phyloP scores from a whole-genome alignment of 768 basidiomycete species.

The Pulveroboletus frians region DNA sequence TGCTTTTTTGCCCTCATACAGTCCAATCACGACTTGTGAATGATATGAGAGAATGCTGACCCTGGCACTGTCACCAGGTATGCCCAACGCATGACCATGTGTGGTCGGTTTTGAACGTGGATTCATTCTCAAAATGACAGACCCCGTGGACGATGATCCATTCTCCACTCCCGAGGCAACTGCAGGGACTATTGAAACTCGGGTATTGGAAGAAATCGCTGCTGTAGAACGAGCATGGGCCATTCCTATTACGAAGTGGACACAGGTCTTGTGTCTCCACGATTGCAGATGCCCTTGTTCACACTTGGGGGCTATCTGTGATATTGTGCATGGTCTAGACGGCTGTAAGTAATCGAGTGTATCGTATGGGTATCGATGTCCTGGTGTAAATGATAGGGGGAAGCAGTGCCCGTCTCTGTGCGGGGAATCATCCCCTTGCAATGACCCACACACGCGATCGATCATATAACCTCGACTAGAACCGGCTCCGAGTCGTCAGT shows the following conservation, averaged over 20 bases:
- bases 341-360: conserved; percentile 24
- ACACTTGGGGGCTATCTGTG: conserved; percentile 65
- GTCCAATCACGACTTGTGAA: no score
- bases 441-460: no score
- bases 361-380: no score
- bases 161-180: conserved; percentile 39
- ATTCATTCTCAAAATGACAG: no score
- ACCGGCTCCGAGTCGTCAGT: no score
- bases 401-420: conserved; percentile 56
- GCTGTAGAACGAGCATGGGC: conserved; percentile 30
- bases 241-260: conserved; percentile 42
- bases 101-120: no score
- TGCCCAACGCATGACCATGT: no score
- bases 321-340: conserved; percentile 54
- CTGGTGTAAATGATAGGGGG: conserved; percentile 34
- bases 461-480: no score
- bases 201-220: conserved; percentile 55
- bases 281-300: conserved; percentile 61
- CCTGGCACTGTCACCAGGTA: no score
- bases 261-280: conserved; percentile 59
- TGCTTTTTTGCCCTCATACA: no score
- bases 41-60: no score
- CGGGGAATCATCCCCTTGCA: background rate
- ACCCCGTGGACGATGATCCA: conserved; percentile 43
- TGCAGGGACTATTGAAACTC: conserved; percentile 42